Base-by-base conservation (phyloP, 1,139 yeast genomes). In the Hansenula sp. region DNA sequence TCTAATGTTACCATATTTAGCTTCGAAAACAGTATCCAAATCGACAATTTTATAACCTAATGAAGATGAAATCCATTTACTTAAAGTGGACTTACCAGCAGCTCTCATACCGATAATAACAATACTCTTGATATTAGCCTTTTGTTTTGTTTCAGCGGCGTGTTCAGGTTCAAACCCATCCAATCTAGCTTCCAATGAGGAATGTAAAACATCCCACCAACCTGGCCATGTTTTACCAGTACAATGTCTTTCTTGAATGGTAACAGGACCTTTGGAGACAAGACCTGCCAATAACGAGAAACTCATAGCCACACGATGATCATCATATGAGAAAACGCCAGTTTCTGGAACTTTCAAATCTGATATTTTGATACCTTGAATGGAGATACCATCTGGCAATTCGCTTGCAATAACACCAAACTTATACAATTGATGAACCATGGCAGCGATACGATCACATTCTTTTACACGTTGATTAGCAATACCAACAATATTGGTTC, bases 191-290 rank as follows among this genome's bases (percentile, higher is more conserved):
- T 81, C 77, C 59, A 93, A 80, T 47, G 74, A 68, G 45, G 85
- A 77, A 59, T 82, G 89, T 51, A 93, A 72, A 41, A 84, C 76
- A 66, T 93, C 99, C 99, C 99, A 93, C 99, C 99, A 93, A 37
- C 98, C 98, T 17, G 99, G 99, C 99, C 99, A 93, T 0, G 99
- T 93, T 70, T 93, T 93, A 47, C 94, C 95, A 3, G 96, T 94
- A 62, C 97, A 89, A 29, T 86, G 76, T 67, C 98, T 81, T 62
- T 91, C 97, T 55, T 84, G 79, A 47, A 93, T 81, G 53, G 81
- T 72, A 2, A 86, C 94, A 3, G 88, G 83, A 3, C 70, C 71
- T 3, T 55, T 45, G 49, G 75, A 63, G 11, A 72, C 71, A 52
- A 75, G 63, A 36, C 78, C 71, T 4, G 96, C 93, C 46, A 94